phyloP scores from a whole-genome alignment of 495 filamentous ascomycete genomes.

The Hypomontagnella submonticulosa region DNA sequence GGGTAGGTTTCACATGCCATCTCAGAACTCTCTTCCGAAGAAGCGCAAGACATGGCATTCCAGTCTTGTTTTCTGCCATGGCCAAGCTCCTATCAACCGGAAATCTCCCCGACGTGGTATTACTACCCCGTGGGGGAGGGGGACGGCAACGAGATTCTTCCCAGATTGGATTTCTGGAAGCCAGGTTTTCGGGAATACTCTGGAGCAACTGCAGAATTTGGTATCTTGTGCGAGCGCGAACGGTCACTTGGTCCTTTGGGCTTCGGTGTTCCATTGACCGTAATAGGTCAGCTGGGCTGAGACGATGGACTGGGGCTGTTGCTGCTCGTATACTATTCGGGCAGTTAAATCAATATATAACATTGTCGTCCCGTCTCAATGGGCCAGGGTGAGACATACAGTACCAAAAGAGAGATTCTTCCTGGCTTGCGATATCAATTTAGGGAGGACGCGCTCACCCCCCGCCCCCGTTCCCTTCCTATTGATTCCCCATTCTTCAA shows the following conservation, averaged over 20 bases:
- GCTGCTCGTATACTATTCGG: conserved; percentile 7
- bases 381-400: neutral
- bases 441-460: neutral
- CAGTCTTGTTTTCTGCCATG: conserved; percentile 27
- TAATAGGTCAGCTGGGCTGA: conserved; percentile 26
- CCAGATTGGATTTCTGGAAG: conserved; percentile 17
- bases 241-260: conserved; percentile 7
- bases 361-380: conserved; percentile 7
- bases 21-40: conserved; percentile 1
- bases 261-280: neutral
- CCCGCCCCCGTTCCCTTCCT: neutral
- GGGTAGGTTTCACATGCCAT: conserved; percentile 31
- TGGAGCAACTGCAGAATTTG: conserved; percentile 27
- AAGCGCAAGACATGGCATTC: conserved; percentile 24
- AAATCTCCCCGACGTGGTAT: conserved; percentile 19
- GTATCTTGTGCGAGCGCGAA: conserved; percentile 16
- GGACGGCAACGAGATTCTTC: conserved; percentile 12
- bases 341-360: conserved; percentile 24
- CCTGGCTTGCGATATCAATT: conserved; percentile 4
- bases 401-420: neutral
- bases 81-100: conserved; percentile 26
- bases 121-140: conserved; percentile 27
- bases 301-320: neutral
- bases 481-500: neutral
- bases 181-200: conserved; percentile 17